These are phyloP conservation scores for Fragilaria crotonensis DNA, from an alignment of 108 stramenopile species.

Conservation along the genomic window DNA sequence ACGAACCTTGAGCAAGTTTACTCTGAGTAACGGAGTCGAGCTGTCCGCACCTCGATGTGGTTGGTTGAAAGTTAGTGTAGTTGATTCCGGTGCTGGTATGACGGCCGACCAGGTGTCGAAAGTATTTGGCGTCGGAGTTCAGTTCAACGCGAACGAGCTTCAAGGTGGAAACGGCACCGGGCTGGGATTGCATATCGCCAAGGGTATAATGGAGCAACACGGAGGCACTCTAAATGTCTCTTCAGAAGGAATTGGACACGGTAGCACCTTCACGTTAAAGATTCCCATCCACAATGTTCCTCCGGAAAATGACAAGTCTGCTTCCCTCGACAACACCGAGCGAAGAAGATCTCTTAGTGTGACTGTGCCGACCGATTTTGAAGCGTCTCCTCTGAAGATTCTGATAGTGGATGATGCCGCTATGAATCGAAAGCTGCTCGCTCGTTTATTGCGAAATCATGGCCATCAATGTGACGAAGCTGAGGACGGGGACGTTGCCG, in stretches of 20 bases:
- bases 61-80: constrained; percentile 23
- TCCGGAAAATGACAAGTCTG: too few relatives aligned
- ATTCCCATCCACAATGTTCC: constrained; percentile 34
- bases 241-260: constrained; percentile 41
- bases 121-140: constrained; percentile 51
- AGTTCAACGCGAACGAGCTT: constrained; percentile 55
- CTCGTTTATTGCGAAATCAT: constrained; percentile 19
- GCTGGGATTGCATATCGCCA: constrained; percentile 56
- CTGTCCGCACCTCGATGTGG: constrained; percentile 10
- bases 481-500: constrained; percentile 24
- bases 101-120: constrained; percentile 23
- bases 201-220: constrained; percentile 56
- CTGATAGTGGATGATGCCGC: constrained; percentile 29
- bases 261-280: constrained; percentile 37
- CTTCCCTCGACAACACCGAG: not conserved
- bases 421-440: constrained; percentile 33
- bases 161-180: constrained; percentile 63
- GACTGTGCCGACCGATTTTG: too few relatives aligned
- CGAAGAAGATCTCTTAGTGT: too few relatives aligned
- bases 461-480: constrained; percentile 29
- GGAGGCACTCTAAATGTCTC: constrained; percentile 25
- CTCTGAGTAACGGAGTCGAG: constrained; percentile 12
- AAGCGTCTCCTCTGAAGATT: constrained; percentile 6
- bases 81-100: constrained; percentile 56
- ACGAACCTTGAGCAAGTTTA: too few relatives aligned